These are phyloP conservation scores for Zymoseptoria brevis DNA, from an alignment of 2,329 filamentous ascomycete species.

Conservation along the genomic window DNA sequence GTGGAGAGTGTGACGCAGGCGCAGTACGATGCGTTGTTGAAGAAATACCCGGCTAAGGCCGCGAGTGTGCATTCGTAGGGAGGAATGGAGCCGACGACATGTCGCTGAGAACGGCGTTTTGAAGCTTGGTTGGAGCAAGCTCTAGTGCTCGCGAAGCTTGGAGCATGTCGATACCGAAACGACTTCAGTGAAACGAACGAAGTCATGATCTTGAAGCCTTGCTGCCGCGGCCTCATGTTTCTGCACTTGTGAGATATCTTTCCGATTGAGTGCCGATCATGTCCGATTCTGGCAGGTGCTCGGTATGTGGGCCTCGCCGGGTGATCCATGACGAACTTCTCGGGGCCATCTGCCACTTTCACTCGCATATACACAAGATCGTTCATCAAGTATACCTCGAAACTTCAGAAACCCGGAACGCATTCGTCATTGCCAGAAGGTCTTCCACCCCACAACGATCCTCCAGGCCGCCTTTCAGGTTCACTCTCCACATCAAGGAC, in stretches of 20 bases:
- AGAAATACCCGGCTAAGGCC: slow-evolving; percentile 2
- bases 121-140: too few relatives aligned
- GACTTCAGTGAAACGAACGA: neutral
- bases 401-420: too few relatives aligned
- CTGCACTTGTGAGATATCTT: neutral
- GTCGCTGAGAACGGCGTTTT: too few relatives aligned
- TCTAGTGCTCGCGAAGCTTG: too few relatives aligned
- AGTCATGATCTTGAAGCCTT: neutral
- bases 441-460: too few relatives aligned
- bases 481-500: neutral
- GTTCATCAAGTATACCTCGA: too few relatives aligned
- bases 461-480: too few relatives aligned
- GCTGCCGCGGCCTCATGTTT: neutral
- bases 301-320: neutral
- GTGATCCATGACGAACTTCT: neutral
- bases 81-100: neutral
- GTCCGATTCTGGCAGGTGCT: neutral
- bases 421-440: neutral
- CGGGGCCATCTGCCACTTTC: neutral
- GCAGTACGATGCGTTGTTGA: slow-evolving; percentile 12
- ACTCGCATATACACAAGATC: neutral
- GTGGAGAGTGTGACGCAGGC: slow-evolving; percentile 10
- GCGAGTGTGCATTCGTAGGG: neutral
- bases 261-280: neutral
- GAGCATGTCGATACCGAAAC: too few relatives aligned